Conservation (phyloP, 345 rosid species). For the Populus deltoides region DNA sequence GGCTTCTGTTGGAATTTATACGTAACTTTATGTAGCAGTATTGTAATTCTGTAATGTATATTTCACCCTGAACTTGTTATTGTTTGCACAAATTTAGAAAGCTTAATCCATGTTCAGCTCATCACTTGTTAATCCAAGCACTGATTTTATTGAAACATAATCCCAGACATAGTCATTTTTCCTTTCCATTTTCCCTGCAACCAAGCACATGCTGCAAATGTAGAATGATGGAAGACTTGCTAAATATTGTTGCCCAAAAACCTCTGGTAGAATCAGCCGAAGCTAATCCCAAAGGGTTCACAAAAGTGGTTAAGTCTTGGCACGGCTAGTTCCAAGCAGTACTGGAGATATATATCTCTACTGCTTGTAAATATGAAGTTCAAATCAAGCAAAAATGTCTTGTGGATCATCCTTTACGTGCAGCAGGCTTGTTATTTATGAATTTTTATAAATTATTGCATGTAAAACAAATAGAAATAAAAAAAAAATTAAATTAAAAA, state of each 20-base stretch:
- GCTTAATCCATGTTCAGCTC: neutral
- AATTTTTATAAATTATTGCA: too few species aligned
- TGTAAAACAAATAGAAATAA: too few species aligned
- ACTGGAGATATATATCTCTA: neutral
- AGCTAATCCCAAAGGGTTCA: neutral
- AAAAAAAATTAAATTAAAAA: too few species aligned
- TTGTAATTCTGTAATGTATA: neutral
- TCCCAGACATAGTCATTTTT: neutral
- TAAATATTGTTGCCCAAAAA: neutral
- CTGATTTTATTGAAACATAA: neutral
- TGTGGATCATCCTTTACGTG: neutral
- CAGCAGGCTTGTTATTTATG: neutral
- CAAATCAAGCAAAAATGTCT: neutral
- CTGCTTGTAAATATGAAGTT: neutral
- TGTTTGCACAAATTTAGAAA: slow-evolving; percentile 11
- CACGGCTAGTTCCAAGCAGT: neutral
- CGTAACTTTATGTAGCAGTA: neutral
- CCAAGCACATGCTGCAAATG: neutral
- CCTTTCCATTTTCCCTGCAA: neutral
- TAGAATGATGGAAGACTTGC: neutral
- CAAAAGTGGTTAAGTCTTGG: neutral
- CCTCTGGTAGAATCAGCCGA: neutral
- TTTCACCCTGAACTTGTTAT: neutral
- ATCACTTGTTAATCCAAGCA: neutral
- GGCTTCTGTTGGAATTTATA: slow-evolving; percentile 1